A percentile compares a stretch with the other conserved stretches of the same genome.
These are phyloP conservation scores for Mycena citricolor DNA, from an alignment of 1,284 basidiomycete genomes.

Conservation along the genomic window DNA sequence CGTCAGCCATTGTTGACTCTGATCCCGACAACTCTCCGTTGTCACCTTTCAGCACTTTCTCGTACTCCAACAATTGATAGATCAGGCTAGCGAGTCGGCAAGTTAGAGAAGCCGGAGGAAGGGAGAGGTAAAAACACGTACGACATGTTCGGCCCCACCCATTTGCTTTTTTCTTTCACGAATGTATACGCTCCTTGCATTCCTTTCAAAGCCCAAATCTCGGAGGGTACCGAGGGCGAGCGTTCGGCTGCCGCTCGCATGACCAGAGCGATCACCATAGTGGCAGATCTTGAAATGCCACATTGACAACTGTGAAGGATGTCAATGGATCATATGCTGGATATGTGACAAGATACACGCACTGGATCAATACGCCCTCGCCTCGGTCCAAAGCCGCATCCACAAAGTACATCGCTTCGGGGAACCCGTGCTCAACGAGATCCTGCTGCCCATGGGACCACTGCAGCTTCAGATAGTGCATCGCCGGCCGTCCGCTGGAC, in stretches of 20 bases:
- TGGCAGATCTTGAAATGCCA: conserved; percentile 93
- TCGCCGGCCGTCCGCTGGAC: conserved; percentile 64
- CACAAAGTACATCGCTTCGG: conserved; percentile 77
- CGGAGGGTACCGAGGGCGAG: conserved; percentile 63
- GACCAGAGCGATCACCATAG: conserved; percentile 89
- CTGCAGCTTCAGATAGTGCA: conserved; percentile 89
- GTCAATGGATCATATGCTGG: conserved; percentile 18
- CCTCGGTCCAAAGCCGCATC: conserved; percentile 74
- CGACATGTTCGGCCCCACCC: conserved; percentile 96
- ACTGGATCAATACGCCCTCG: conserved; percentile 88
- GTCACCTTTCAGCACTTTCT: conserved; percentile 69
- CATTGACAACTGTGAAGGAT: conserved; percentile 79
- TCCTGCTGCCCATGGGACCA: conserved; percentile 96
- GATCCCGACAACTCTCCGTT: conserved; percentile 28
- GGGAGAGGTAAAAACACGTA: conserved; percentile 46
- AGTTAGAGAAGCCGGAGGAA: conserved; percentile 14
- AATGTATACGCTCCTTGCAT: conserved; percentile 94
- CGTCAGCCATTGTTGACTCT: conserved; percentile 50
- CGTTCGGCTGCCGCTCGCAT: conserved; percentile 88
- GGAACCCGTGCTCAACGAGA: conserved; percentile 77
- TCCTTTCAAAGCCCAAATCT: conserved; percentile 77
- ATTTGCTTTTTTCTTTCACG: conserved; percentile 86
- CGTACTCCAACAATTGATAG: conserved; percentile 94
- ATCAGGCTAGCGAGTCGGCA: conserved; percentile 65
- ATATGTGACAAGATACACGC: conserved; percentile 36